Conservation (phyloP, 768 basidiomycete genomes). For the Suillus subalutaceus region DNA sequence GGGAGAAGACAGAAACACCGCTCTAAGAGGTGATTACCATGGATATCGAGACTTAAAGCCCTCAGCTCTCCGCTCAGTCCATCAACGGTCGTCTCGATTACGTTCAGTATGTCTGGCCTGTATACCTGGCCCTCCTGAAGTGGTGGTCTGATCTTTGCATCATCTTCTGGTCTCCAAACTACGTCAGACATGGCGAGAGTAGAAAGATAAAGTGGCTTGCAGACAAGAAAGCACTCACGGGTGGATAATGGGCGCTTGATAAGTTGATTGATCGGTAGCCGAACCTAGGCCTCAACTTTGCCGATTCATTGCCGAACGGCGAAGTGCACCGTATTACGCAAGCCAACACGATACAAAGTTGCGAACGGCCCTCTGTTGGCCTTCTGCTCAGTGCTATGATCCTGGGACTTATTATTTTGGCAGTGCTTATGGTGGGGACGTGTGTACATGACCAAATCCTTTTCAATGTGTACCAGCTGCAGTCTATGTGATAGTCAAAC, state of each 20-base stretch:
- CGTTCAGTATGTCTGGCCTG: constrained; percentile 59
- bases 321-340: neutral
- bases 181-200: constrained; percentile 14
- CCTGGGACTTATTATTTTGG: neutral
- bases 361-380: neutral
- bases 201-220: neutral
- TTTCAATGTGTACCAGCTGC: too few species aligned
- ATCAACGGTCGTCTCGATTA: constrained; percentile 58
- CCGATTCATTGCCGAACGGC: neutral
- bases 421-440: neutral
- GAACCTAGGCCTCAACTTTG: neutral
- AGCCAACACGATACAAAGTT: neutral
- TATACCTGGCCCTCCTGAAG: constrained; percentile 41
- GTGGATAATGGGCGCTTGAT: neutral
- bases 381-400: neutral
- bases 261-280: neutral
- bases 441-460: too few species aligned
- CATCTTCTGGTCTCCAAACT: constrained; percentile 48
- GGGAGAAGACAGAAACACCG: neutral
- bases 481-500: neutral
- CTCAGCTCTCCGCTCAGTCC: constrained; percentile 56
- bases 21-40: constrained; percentile 42
- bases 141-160: constrained; percentile 25
- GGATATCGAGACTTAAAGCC: constrained; percentile 70
- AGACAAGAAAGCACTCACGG: neutral